Conservation (phyloP, 805 yeast species). For the Torulaspora delbrueckii region DNA sequence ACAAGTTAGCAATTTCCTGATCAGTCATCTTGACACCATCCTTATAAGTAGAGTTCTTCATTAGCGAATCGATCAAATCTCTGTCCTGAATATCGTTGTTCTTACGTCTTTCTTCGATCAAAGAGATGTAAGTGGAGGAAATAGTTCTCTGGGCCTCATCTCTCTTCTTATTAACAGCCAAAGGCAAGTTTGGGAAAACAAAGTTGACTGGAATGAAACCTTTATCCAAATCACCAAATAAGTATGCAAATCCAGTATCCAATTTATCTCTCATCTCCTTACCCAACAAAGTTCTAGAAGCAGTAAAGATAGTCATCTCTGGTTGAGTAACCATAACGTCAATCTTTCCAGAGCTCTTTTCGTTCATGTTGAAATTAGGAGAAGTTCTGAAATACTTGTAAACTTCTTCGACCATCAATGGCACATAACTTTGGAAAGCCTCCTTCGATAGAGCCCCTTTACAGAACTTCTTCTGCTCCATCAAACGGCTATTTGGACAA, state of each 20-base stretch:
- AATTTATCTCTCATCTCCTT: conserved; percentile 83
- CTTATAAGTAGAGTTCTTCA: conserved; percentile 79
- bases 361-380: conserved; percentile 42
- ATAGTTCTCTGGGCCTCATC: conserved; percentile 84
- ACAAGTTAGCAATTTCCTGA: conserved; percentile 85
- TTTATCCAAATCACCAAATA: conserved; percentile 88
- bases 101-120: conserved; percentile 68
- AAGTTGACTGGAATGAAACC: conserved; percentile 96
- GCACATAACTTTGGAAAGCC: conserved; percentile 80
- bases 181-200: conserved; percentile 90
- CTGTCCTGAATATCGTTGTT: conserved; percentile 75
- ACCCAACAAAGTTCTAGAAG: conserved; percentile 86
- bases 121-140: conserved; percentile 71
- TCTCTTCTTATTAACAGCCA: conserved; percentile 77
- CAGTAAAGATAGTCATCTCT: conserved; percentile 93
- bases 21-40: conserved; percentile 95
- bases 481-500: conserved; percentile 86
- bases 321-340: conserved; percentile 83
- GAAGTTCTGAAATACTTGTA: conserved; percentile 56
- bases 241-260: conserved; percentile 74
- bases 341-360: conserved; percentile 44
- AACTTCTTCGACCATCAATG: conserved; percentile 77
- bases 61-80: conserved; percentile 83
- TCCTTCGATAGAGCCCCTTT: conserved; percentile 84
- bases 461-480: conserved; percentile 98